Evolutionary conservation across 495 filamentous ascomycete genomes (phyloP), one percentile per base, ranked within the genome.

Genomic region (Aspergillus indologenus): DNA sequence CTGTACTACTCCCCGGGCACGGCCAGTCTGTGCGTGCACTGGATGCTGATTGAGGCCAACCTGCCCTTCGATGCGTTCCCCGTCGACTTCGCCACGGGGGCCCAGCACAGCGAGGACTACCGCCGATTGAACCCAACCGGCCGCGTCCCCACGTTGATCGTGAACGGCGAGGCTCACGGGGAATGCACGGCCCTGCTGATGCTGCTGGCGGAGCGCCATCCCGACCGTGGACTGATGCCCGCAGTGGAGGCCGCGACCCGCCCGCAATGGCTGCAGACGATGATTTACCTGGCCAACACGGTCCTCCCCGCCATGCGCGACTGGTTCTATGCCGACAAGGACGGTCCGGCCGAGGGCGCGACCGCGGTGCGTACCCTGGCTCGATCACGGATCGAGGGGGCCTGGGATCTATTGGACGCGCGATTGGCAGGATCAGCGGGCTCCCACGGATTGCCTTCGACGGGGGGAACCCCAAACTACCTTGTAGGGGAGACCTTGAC

Each of bases 221-320:
- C 24, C 23, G 23, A 51, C 48, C 48, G 48, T 17, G 48, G 15
- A 5, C 9, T 51, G n/a, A 51, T 51, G 48, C 48, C 48, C 15
- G 48, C 48, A 19, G 6, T 31, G 18, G 18, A 31, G 18, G 22
- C 21, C 15, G 14, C 48, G 1, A n/a, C n/a, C 2, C 48, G 48
- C 4, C 5, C 24, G 15, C 24, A 29, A 22, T 50, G 47, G 47
- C 47, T 50, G 9, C 21, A 50, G 29, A 51, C 23, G 11, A 51
- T 51, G 23, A 51, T 51, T 12, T 31, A 51, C 22, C 47, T 50
- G 22, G 47, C 47, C 47, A 50, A 50, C 47, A 50, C 47, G 11
- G 12, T 50, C 22, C 22, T 50, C 22, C 47, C 47, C 21, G 47
- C 47, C 22, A 50, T 50, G 47, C 47, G 47, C 47, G 47, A 50